These are phyloP conservation scores for Ganoderma sp. DNA, from an alignment of 1,284 basidiomycete species.

Conservation along the genomic window DNA sequence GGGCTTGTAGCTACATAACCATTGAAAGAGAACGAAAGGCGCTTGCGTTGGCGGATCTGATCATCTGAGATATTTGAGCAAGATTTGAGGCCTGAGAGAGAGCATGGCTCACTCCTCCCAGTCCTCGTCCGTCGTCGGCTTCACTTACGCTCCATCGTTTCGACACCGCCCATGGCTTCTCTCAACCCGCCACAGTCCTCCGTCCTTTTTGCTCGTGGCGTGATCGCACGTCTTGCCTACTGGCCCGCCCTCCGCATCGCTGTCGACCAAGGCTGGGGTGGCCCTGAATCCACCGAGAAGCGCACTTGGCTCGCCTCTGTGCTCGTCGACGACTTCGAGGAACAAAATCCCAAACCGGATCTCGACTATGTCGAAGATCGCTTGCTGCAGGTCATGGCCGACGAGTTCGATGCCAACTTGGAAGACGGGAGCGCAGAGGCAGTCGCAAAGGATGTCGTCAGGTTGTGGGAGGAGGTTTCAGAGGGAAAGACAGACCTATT, in stretches of 20 bases:
- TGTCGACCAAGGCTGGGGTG: constrained; percentile 84
- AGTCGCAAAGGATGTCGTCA: constrained; percentile 74
- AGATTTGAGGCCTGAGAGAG: background rate
- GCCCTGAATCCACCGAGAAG: constrained; percentile 72
- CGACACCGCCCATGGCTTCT: constrained; percentile 16
- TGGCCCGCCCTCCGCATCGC: constrained; percentile 89
- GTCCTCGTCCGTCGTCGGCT: background rate
- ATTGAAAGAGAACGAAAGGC: no score
- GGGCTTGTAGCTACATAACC: no score
- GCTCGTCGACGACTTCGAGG: constrained; percentile 86
- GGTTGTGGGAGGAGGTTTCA: constrained; percentile 64
- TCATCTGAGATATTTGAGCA: background rate
- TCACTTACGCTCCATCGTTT: background rate
- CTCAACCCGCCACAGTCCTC: constrained; percentile 48
- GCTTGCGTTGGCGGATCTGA: no score
- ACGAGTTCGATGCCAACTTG: constrained; percentile 83
- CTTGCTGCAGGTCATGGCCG: constrained; percentile 79
- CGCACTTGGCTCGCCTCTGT: constrained; percentile 81
- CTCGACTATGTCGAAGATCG: constrained; percentile 78
- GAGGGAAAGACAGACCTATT: constrained; percentile 53
- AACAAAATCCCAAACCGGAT: constrained; percentile 62
- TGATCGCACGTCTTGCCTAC: constrained; percentile 76
- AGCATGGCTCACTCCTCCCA: background rate
- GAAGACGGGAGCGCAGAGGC: constrained; percentile 81
- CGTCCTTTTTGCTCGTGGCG: constrained; percentile 83